Evolutionary conservation across 768 basidiomycete species (phyloP), one percentile per base, ranked within the genome.

Genomic region (Macrolepiota albuminosa): DNA sequence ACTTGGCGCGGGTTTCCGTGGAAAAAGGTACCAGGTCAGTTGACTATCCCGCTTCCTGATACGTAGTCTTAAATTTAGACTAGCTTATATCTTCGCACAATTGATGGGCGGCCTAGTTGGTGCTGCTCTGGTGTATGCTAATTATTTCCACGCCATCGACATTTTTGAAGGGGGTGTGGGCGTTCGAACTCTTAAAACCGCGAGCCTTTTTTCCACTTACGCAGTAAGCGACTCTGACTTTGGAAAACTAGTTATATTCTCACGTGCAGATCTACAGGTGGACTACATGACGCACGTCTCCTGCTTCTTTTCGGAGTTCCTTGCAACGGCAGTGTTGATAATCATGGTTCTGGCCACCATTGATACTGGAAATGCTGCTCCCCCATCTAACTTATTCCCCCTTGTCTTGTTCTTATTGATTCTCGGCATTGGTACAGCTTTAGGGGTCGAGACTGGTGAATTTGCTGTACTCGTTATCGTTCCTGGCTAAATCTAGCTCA

Each of bases 1-100:
- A 75, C 81, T n/a, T 81, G 83, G 71, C 84, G 88, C 59, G 76
- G 76, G 58, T 89, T 89, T 70, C 86, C 87, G 1, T 85, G 85
- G 83, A 79, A 77, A 63, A 89, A 89, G 67, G 88, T 87, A 0
- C 88, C 88, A 1, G 73, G 65, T 75, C 58, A 48, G 71, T 49
- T 9, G 9, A 26, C 34, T 11, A 16, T 26, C 6, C 7, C n/a
- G 43, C 26, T 24, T 37, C 40, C 36, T 48, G 40, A 52, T 53
- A 43, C 9, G 18, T n/a, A 36, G 57, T 42, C 24, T 24, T 47
- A 21, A 61, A 29, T 21, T 29, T 31, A 42, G 48, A 24, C 34
- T 56, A 73, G 73, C 59, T 29, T 89, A 85, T 69, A 79, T 88
- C 58, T 70, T 82, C 50, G 84, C 84, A 0, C 88, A 89, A 65